Percentiles rank a stretch among this genome's conserved stretches.
These are phyloP conservation scores for Cordyceps tenuipes DNA, from an alignment of 2,329 filamentous ascomycete species.

Conservation along the genomic window DNA sequence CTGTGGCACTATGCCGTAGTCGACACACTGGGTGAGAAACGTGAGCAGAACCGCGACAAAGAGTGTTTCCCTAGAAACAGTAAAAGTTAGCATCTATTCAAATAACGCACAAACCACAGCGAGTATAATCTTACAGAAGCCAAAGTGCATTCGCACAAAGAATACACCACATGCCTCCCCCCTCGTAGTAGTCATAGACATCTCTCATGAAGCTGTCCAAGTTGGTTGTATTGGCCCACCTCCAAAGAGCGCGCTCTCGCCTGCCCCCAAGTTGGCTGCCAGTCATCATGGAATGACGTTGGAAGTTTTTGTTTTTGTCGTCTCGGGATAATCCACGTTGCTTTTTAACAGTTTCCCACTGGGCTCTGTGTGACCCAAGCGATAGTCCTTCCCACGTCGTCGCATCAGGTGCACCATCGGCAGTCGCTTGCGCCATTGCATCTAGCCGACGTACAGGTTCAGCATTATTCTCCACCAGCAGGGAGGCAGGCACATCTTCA, in stretches of 20 bases:
- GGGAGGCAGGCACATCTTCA: constrained; percentile 56
- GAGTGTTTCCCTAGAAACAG: constrained; percentile 54
- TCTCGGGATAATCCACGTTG: constrained; percentile 44
- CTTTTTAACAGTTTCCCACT: constrained; percentile 46
- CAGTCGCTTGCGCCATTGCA: not conserved
- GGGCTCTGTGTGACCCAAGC: constrained; percentile 23
- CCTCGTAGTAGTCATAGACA: constrained; percentile 80
- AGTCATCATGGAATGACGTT: constrained; percentile 10
- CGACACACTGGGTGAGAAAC: constrained; percentile 76
- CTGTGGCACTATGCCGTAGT: constrained; percentile 66
- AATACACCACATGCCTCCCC: constrained; percentile 80
- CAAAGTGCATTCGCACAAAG: constrained; percentile 62
- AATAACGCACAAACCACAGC: not conserved
- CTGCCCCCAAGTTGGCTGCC: not conserved
- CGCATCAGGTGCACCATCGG: not conserved
- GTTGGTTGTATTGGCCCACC: constrained; percentile 87
- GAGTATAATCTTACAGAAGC: constrained; percentile 51
- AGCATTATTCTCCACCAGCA: constrained; percentile 49
- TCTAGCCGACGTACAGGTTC: constrained; percentile 10
- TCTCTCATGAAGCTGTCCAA: constrained; percentile 78
- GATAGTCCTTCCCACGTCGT: not conserved
- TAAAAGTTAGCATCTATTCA: constrained; percentile 2
- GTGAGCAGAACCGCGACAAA: constrained; percentile 79
- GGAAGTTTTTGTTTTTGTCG: constrained; percentile 12
- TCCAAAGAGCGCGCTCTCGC: constrained; percentile 72